Conservation (phyloP, 2,329 filamentous ascomycete species). For the Pyrenochaeta sp. region DNA sequence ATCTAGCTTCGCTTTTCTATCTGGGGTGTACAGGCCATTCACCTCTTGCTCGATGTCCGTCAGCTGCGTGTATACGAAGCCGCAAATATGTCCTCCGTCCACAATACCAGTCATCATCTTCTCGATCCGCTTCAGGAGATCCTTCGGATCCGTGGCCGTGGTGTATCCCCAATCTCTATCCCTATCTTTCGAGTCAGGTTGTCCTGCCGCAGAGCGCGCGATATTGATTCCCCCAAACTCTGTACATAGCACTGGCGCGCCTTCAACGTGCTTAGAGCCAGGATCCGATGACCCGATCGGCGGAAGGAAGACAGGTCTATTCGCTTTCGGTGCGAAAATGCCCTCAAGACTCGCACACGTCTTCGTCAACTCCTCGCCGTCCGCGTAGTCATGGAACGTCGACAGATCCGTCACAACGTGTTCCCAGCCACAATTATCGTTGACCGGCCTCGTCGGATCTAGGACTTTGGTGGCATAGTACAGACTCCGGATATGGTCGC, state of each 20-base stretch:
- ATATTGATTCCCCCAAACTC: conserved; percentile 76
- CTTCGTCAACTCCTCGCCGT: conserved; percentile 62
- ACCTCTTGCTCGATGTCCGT: conserved; percentile 71
- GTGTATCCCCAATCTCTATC: conserved; percentile 70
- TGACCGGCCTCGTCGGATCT: conserved; percentile 69
- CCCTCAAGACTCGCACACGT: conserved; percentile 62
- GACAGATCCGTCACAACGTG: conserved; percentile 70
- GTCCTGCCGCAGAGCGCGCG: conserved; percentile 53
- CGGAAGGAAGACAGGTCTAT: conserved; percentile 63
- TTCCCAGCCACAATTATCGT: conserved; percentile 77
- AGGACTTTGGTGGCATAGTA: conserved; percentile 71
- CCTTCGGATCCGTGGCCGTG: conserved; percentile 66
- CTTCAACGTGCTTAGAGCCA: conserved; percentile 60
- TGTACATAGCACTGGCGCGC: conserved; percentile 69
- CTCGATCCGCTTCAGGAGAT: conserved; percentile 66
- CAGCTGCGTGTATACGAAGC: conserved; percentile 73
- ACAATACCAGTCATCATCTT: conserved; percentile 66
- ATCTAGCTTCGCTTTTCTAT: conserved; percentile 67
- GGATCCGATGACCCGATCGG: conserved; percentile 46
- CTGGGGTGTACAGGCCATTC: conserved; percentile 71
- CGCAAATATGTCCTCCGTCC: conserved; percentile 63
- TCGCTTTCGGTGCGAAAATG: conserved; percentile 63
- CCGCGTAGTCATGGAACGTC: conserved; percentile 73
- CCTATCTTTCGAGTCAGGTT: conserved; percentile 46
- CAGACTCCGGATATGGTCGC: conserved; percentile 69